phyloP scores from a whole-genome alignment of 176 grass and related monocot species.

The Alopecurus myosuroides region DNA sequence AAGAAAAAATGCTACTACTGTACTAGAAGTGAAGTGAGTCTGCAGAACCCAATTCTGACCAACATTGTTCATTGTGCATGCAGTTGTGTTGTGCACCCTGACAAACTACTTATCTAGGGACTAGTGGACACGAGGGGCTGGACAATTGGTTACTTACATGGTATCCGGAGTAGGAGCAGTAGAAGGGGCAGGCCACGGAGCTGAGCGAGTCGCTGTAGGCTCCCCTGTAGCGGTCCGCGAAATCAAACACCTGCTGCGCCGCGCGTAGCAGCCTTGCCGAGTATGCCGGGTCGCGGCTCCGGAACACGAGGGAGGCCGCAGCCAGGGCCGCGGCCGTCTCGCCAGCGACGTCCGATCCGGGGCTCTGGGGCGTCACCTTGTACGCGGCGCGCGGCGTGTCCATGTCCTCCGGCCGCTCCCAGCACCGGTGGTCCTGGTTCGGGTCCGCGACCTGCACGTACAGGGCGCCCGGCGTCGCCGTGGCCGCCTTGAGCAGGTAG shows the following conservation, averaged over 20 bases:
- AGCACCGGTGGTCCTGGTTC: conserved; percentile 65
- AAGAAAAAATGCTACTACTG: too few relatives aligned
- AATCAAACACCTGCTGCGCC: conserved; percentile 60
- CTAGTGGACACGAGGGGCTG: not conserved
- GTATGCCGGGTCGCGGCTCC: conserved; percentile 35
- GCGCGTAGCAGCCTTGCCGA: conserved; percentile 44
- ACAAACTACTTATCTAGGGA: too few relatives aligned
- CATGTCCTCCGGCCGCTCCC: conserved; percentile 76
- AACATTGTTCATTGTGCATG: too few relatives aligned
- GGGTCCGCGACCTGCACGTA: conserved; percentile 66
- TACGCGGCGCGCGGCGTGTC: conserved; percentile 54
- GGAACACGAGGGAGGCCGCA: conserved; percentile 62
- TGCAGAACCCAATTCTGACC: too few relatives aligned
- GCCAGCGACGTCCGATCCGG: conserved; percentile 73
- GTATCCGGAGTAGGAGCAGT: conserved; percentile 82
- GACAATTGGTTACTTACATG: conserved; percentile 37
- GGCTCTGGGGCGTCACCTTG: conserved; percentile 49
- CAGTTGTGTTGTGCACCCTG: too few relatives aligned
- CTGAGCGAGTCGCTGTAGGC: conserved; percentile 66
- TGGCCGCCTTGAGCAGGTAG: conserved; percentile 73
- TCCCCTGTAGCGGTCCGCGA: conserved; percentile 58
- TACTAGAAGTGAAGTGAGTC: too few relatives aligned
- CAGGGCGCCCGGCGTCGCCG: conserved; percentile 38
- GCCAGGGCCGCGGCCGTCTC: conserved; percentile 71
- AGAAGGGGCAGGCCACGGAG: conserved; percentile 61